Percentiles rank a stretch among this genome's conserved stretches.
Evolutionary conservation across 148 eudicot genomes (phyloP).

Genomic region (Beta vulgaris): DNA sequence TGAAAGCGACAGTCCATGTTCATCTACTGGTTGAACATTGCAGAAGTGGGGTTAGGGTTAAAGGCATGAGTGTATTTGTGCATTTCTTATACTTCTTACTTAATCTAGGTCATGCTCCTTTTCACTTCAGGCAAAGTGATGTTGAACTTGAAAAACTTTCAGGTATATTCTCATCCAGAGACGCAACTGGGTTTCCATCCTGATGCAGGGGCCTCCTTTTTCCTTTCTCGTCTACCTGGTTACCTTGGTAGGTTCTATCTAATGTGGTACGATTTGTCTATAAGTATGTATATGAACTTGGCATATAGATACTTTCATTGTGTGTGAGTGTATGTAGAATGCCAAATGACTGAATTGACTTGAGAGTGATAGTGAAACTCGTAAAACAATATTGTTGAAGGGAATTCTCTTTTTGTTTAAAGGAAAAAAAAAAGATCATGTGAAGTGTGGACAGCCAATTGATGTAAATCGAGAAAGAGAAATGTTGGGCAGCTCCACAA

Average conservation of each 20-base stretch:
- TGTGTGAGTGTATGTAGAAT: background rate
- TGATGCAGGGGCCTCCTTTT: conserved; percentile 94
- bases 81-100: background rate
- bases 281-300: background rate
- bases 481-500: background rate
- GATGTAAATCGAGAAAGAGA: background rate
- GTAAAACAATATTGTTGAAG: background rate
- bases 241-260: conserved; percentile 64
- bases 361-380: background rate
- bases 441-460: background rate
- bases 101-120: background rate
- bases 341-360: background rate
- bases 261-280: background rate
- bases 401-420: background rate
- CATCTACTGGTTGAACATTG: background rate
- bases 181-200: conserved; percentile 94
- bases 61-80: background rate
- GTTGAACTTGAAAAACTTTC: conserved; percentile 24
- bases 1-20: background rate
- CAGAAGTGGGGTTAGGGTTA: background rate
- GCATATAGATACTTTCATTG: background rate
- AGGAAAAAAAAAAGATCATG: background rate
- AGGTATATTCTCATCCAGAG: conserved; percentile 86
- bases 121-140: background rate
- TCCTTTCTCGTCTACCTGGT: conserved; percentile 95